A percentile compares a stretch with the other conserved stretches of the same genome.
These are phyloP conservation scores for Orbilia quercus DNA, from an alignment of 2,329 filamentous ascomycete species.

Conservation along the genomic window DNA sequence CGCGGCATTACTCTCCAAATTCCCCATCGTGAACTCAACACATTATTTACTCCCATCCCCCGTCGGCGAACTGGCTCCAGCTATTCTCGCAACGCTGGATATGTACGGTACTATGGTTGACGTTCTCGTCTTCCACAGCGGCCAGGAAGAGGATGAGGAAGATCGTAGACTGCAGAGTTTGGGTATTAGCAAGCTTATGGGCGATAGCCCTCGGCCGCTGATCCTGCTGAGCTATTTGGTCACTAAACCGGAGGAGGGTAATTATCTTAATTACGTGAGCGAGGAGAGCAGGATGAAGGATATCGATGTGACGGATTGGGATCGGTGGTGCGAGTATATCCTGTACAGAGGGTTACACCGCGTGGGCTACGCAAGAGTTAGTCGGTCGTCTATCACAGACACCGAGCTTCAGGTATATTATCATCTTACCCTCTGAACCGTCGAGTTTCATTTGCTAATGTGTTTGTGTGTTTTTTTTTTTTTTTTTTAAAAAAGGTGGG, in stretches of 20 bases:
- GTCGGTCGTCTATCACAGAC: constrained; percentile 90
- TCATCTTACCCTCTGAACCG: constrained; percentile 54
- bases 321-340: constrained; percentile 99
- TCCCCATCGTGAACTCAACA: constrained; percentile 95
- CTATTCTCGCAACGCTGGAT: constrained; percentile 95
- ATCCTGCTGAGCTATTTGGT: constrained; percentile 93
- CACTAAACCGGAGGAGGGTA: constrained; percentile 87
- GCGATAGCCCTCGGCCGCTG: constrained; percentile 78
- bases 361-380: constrained; percentile 89
- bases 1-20: constrained; percentile 90
- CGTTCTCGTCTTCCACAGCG: constrained; percentile 98
- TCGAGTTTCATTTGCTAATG: too few species aligned
- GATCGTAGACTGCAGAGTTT: constrained; percentile 86
- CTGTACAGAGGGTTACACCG: constrained; percentile 88
- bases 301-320: constrained; percentile 91
- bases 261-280: constrained; percentile 96
- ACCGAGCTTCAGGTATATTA: constrained; percentile 85
- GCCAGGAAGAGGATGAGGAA: constrained; percentile 94
- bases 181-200: constrained; percentile 90
- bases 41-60: constrained; percentile 94
- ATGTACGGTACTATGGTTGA: constrained; percentile 90
- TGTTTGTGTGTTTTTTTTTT: too few species aligned
- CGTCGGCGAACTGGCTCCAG: constrained; percentile 92
- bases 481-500: too few species aligned
- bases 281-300: constrained; percentile 90